Evolutionary conservation across 352 stramenopile genomes (phyloP), one percentile per base, ranked within the genome.

Genomic region (Globisporangium spinosum): DNA sequence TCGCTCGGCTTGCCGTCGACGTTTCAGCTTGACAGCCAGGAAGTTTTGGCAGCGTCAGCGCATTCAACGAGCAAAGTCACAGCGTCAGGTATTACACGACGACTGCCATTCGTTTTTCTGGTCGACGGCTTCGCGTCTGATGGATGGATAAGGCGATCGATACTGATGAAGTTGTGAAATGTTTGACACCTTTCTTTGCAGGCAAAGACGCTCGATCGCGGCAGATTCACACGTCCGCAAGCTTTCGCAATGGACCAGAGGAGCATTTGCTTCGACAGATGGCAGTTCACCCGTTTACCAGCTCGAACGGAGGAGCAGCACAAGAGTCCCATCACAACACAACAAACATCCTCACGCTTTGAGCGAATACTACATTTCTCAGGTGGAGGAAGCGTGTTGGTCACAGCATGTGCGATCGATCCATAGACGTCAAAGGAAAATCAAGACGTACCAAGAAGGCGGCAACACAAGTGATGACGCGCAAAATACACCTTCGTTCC

Each of bases 311-410:
- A 3, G 27, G 22, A 10, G 53, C 29, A 58, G 70, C 70, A 49
- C 66, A 51, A 2, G 34, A 47, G 4, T 25, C 22, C 49, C 57
- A 56, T 47, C 34, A 10, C 27, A 67, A 55, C 12, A 72, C 63
- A 4, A 78, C 80, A 32, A 80, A 89, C 69, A 85, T 91, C 55
- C 76, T 91, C 71, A 91, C 81, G n/a, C 76, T 89, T 58, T 89
- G 60, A 86, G 40, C 15, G 7, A 47, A 47, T 47, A n/a, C 40
- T 32, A 32, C 29, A 20, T 47, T 47, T 47, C 40, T 47, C 59
- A 49, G 45, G 23, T 58, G 43, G 0, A 43, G 35, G 13, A 13
- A 25, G 25, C 5, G 15, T 43, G 20, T 43, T 32, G 17, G n/a
- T 23, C 15, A 32, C 27, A 29, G 4, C 7, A 32, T 20, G 17